Base-by-base conservation (phyloP, 2,329 filamentous ascomycete species). In the Ascosphaera acerosa region DNA sequence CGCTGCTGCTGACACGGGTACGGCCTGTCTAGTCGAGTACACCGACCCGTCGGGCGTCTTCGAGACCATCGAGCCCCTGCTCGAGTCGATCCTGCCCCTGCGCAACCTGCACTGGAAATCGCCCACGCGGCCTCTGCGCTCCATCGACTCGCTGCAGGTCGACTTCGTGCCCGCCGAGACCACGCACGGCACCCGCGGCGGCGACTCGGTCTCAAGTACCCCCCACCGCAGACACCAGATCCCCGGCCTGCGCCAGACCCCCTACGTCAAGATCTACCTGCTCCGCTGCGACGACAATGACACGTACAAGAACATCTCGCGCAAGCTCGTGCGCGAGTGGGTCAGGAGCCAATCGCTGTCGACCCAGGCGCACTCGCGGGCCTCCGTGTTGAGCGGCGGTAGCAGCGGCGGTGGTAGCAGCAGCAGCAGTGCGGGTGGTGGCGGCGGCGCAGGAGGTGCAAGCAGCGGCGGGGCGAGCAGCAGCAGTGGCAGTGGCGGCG, bases 61-160 rank as follows among this genome's bases (percentile, higher is more conserved):
- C 54, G 70, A 77, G 35, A 64, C 84, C 32, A 59, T 94, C 27
- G 72, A 75, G 7, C 69, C 77, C 2, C 70, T 82, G 35, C 61
- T 97, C 35, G 61, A 76, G 25, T 62, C 75, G 26, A 74, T 77
- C 33, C 62, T 94, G 0, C 87, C 87, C 19, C 62, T 97, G 22
- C 75, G 72, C 39, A 89, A 94, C 45, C 68, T 97, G 29, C 80
- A 94, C 47, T 97, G 87, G 87, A 89, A 94, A 51, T 91, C 87
- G 10, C 78, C 89, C 37, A 74, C 75, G 17, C 75, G 87, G 1
- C 87, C 87, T 2, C 58, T 94, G 20, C 75, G 87, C 40, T 92
- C 87, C 10, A 97, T 97, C 49, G 75, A 81, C 45, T 82, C 80
- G 9, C 66, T 97, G 25, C 80, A 92, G 45, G 68, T 94, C 43